A percentile compares a stretch with the other conserved stretches of the same genome.
Evolutionary conservation across 73 alveolate genomes (phyloP).

Genomic region (Effrenium voratum): DNA sequence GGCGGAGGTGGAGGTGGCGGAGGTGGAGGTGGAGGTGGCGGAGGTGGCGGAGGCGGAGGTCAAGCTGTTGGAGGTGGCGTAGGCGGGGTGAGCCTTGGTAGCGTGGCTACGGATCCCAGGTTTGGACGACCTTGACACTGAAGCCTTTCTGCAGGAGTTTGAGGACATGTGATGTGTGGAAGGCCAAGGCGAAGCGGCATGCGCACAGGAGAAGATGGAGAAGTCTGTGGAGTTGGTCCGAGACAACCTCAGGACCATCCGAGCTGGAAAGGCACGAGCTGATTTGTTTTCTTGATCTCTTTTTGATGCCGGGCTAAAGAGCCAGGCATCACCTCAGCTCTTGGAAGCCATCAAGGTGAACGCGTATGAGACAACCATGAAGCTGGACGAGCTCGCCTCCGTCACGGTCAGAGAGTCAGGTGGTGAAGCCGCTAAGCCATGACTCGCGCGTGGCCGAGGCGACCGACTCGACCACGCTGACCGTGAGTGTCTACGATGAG

Average conservation of each 20-base stretch:
- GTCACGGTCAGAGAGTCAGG: background rate
- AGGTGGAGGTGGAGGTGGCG: conserved; percentile 23
- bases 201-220: conserved; percentile 43
- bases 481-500: conserved; percentile 65
- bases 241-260: conserved; percentile 71
- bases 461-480: conserved; percentile 49
- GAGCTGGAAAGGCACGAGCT: conserved; percentile 42
- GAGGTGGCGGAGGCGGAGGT: background rate
- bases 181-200: background rate
- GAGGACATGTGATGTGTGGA: background rate
- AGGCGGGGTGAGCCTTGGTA: background rate
- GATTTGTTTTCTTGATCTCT: background rate
- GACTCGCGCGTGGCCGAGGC: background rate
- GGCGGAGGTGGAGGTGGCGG: conserved; percentile 71
- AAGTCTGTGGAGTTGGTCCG: conserved; percentile 50
- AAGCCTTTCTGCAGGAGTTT: conserved; percentile 40
- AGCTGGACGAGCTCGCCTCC: conserved; percentile 66
- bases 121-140: conserved; percentile 57
- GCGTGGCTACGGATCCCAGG: background rate
- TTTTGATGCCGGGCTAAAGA: too few relatives aligned
- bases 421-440: background rate
- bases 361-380: conserved; percentile 60
- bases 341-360: conserved; percentile 50
- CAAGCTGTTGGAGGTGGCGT: too few relatives aligned
- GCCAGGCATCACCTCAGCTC: conserved; percentile 50